These are phyloP conservation scores for Didymella glomerata DNA, from an alignment of 2,329 filamentous ascomycete species.

Conservation along the genomic window DNA sequence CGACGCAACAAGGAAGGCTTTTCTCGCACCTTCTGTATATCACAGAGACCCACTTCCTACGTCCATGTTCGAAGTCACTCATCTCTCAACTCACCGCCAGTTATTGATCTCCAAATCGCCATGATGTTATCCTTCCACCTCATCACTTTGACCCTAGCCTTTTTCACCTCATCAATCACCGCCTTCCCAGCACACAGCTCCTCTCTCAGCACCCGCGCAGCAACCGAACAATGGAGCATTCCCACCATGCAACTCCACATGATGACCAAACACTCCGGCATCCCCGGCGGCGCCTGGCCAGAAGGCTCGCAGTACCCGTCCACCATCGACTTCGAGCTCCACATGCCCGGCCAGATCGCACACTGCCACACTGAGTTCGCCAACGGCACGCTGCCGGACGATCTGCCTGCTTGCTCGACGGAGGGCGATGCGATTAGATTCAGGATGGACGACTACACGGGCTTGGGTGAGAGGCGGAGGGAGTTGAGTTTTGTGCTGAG, in stretches of 20 bases:
- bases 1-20: neutral
- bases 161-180: neutral
- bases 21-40: neutral
- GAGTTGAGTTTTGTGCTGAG: conserved; percentile 11
- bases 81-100: neutral
- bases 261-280: conserved; percentile 35
- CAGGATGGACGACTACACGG: conserved; percentile 9
- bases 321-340: conserved; percentile 36
- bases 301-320: conserved; percentile 27
- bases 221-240: conserved; percentile 31
- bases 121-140: conserved; percentile 2
- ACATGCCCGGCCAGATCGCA: conserved; percentile 17
- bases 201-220: neutral
- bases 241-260: conserved; percentile 38
- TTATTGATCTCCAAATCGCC: neutral
- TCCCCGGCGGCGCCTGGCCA: conserved; percentile 37
- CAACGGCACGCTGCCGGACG: conserved; percentile 25
- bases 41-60: neutral
- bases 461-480: neutral
- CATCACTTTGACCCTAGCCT: neutral
- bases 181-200: conserved; percentile 1
- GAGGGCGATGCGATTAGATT: conserved; percentile 17
- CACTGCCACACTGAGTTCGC: conserved; percentile 25
- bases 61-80: neutral
- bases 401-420: neutral